Conservation (phyloP, 78 protist genomes). For the Paulinella micropora region DNA sequence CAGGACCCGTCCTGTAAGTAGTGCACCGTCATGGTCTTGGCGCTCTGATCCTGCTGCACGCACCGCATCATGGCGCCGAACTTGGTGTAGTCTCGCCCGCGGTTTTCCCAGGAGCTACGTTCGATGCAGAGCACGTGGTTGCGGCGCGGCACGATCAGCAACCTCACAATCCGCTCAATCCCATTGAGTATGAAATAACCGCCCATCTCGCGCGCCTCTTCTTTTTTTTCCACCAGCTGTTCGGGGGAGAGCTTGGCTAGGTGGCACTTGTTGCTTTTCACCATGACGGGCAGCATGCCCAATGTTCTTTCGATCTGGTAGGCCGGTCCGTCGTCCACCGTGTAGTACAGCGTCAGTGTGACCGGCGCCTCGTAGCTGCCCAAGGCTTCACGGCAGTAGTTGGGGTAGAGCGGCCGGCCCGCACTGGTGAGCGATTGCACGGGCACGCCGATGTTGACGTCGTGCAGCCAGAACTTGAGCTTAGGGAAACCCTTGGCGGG, state of each 20-base stretch:
- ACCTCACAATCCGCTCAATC: background rate
- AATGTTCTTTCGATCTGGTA: background rate
- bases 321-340: background rate
- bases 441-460: too few relatives aligned
- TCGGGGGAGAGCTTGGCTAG: background rate
- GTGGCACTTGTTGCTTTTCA: constrained; percentile 33
- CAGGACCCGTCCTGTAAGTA: background rate
- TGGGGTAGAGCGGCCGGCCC: too few relatives aligned
- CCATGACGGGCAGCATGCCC: constrained; percentile 40
- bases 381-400: too few relatives aligned
- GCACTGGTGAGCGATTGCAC: too few relatives aligned
- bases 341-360: background rate
- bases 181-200: background rate
- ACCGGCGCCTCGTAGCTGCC: constrained; percentile 22
- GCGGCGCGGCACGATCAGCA: background rate
- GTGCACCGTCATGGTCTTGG: constrained; percentile 9
- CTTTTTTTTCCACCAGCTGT: constrained; percentile 21
- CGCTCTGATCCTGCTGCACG: constrained; percentile 10
- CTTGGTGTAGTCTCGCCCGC: constrained; percentile 9
- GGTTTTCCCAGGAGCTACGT: background rate
- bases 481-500: too few relatives aligned
- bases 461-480: too few relatives aligned
- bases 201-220: constrained; percentile 66
- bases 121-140: background rate
- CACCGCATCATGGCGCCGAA: constrained; percentile 12